Conservation (phyloP, 208 protist species). For the Angomonas deanei region DNA sequence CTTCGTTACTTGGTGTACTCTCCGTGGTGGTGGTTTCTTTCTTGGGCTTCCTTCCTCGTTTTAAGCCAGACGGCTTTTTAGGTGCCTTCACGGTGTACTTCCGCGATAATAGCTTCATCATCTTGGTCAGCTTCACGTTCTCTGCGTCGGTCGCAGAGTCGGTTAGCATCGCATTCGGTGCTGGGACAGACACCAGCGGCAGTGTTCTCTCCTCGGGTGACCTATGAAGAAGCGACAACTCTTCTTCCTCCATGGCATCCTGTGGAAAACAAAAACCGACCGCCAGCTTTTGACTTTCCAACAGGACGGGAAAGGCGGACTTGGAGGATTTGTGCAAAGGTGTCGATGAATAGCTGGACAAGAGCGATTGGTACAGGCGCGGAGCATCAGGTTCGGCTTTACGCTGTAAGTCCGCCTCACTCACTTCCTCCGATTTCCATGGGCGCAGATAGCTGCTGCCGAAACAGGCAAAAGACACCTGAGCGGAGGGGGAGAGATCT, state of each 20-base stretch:
- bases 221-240: background rate
- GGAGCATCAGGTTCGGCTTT: too few relatives aligned
- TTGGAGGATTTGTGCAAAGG: too few relatives aligned
- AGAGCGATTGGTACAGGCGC: too few relatives aligned
- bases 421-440: background rate
- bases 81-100: too few relatives aligned
- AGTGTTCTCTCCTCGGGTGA: too few relatives aligned
- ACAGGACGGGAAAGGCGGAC: constrained; percentile 1
- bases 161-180: background rate
- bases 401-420: background rate
- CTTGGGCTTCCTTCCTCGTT: background rate
- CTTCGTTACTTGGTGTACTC: too few relatives aligned
- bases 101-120: too few relatives aligned
- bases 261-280: constrained; percentile 22
- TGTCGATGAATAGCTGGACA: too few relatives aligned
- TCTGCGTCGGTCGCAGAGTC: background rate
- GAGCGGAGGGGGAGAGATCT: constrained; percentile 11
- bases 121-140: background rate
- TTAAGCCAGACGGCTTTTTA: too few relatives aligned
- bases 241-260: background rate
- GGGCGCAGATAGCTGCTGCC: constrained; percentile 22
- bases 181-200: too few relatives aligned
- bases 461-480: constrained; percentile 44
- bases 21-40: too few relatives aligned
- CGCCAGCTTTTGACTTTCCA: constrained; percentile 12